Percentiles rank a stretch among this genome's conserved stretches.
Conservation (phyloP, 1,284 basidiomycete genomes). For the Volvariella volvacea region DNA sequence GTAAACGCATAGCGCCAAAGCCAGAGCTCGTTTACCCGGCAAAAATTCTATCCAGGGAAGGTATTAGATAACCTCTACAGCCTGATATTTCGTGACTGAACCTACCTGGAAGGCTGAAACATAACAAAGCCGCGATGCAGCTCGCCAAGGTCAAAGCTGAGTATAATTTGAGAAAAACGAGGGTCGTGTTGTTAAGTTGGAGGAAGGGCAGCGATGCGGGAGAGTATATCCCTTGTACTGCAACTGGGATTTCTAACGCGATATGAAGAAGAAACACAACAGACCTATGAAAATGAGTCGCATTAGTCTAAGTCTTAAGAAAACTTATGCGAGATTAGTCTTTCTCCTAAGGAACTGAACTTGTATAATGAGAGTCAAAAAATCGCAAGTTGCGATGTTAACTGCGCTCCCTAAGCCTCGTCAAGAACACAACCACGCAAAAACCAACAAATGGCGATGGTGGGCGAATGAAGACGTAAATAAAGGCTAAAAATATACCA, state of each 20-base stretch:
- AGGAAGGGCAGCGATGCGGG: slow-evolving; percentile 62
- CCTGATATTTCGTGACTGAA: slow-evolving; percentile 1
- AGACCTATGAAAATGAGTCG: slow-evolving; percentile 40
- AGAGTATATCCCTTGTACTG: slow-evolving; percentile 65
- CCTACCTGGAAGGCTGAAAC: slow-evolving; percentile 58
- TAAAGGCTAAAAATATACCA: too few relatives aligned
- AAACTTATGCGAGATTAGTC: too few relatives aligned
- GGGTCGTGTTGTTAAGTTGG: slow-evolving; percentile 73
- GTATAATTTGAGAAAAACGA: slow-evolving; percentile 67
- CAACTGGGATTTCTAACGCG: slow-evolving; percentile 69
- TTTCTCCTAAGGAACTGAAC: too few relatives aligned
- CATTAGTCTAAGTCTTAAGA: too few relatives aligned
- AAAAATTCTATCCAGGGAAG: slow-evolving; percentile 53
- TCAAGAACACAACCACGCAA: too few relatives aligned
- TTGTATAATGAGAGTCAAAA: too few relatives aligned
- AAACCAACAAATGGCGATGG: too few relatives aligned
- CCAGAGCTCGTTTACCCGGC: slow-evolving; percentile 78
- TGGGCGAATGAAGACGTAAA: too few relatives aligned
- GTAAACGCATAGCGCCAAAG: slow-evolving; percentile 70
- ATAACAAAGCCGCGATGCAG: slow-evolving; percentile 53
- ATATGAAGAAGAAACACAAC: slow-evolving; percentile 71
- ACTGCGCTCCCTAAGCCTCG: too few relatives aligned
- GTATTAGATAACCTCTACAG: neutral
- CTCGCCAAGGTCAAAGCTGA: slow-evolving; percentile 45
- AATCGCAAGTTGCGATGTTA: too few relatives aligned